These are phyloP conservation scores for Triglochin maritima DNA, from an alignment of 106 monocot genomes.

Conservation along the genomic window DNA sequence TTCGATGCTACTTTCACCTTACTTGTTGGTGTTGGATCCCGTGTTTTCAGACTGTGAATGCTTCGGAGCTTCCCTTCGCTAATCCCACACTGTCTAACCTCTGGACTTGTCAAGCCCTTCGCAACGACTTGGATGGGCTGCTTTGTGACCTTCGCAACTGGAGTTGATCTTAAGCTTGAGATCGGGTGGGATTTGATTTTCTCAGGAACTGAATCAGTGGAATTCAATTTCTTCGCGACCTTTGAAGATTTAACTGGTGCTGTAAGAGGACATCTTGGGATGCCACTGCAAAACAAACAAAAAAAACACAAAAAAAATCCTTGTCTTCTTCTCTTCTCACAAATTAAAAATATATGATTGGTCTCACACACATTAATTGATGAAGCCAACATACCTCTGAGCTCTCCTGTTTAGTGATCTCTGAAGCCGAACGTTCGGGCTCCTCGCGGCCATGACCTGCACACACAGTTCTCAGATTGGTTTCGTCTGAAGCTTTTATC, in stretches of 20 bases:
- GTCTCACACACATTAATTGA: neutral
- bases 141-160: conserved; percentile 16
- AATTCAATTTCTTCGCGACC: conserved; percentile 21
- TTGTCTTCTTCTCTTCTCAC: neutral
- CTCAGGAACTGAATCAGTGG: conserved; percentile 21
- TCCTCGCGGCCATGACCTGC: conserved; percentile 69
- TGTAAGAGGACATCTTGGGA: conserved; percentile 42
- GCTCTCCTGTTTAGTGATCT: conserved; percentile 23
- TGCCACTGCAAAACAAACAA: conserved; percentile 19
- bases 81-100: conserved; percentile 7
- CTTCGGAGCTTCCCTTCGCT: conserved; percentile 13
- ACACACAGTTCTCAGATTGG: neutral
- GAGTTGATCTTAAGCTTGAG: conserved; percentile 36
- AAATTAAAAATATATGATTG: neutral
- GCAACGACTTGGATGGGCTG: neutral
- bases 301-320: neutral
- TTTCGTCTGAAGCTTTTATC: neutral
- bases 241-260: conserved; percentile 59
- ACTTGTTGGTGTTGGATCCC: conserved; percentile 6
- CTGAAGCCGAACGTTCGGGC: conserved; percentile 57
- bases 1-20: conserved; percentile 17
- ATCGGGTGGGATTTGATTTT: conserved; percentile 36
- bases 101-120: conserved; percentile 33
- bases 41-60: conserved; percentile 7
- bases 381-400: conserved; percentile 23